Evolutionary conservation across 1,284 basidiomycete species (phyloP).

Genomic region (Sporisorium sorghi): DNA sequence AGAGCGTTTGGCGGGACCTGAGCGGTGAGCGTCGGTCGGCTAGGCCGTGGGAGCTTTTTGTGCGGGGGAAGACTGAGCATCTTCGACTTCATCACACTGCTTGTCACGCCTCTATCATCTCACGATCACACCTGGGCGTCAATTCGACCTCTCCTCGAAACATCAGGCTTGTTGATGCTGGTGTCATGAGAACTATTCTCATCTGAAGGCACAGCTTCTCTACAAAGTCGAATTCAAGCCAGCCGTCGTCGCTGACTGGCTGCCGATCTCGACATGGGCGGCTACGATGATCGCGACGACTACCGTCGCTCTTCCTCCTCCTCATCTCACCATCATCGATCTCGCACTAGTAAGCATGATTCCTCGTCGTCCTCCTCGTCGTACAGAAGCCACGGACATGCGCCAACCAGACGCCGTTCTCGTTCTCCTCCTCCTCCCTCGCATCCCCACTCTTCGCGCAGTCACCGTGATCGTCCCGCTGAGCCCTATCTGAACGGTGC

Average conservation of each 20-base stretch:
- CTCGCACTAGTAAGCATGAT: conserved; percentile 57
- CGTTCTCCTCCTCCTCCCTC: conserved; percentile 52
- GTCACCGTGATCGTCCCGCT: conserved; percentile 22
- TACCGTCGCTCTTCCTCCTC: conserved; percentile 25
- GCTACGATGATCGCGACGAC: conserved; percentile 40
- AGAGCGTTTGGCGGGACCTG: conserved; percentile 2
- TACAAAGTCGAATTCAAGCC: not conserved
- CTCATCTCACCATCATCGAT: conserved; percentile 33
- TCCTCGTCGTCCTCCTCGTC: conserved; percentile 36
- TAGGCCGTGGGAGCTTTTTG: not conserved
- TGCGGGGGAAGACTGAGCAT: not conserved
- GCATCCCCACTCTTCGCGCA: conserved; percentile 44
- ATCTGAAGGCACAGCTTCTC: not conserved
- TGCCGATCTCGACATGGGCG: conserved; percentile 12
- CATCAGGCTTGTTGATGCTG: not conserved
- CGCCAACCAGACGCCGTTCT: conserved; percentile 55
- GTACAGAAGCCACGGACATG: conserved; percentile 39
- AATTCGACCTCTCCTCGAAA: not conserved
- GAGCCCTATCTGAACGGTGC: conserved; percentile 16
- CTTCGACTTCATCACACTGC: conserved; percentile 1
- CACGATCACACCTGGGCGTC: not conserved
- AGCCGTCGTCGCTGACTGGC: not conserved
- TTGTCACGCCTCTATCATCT: not conserved
- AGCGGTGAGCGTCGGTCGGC: conserved; percentile 1
- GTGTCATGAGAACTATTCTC: not conserved